Base-by-base conservation (phyloP, 441 rosid genomes). In the Arabidopsis lyrata region DNA sequence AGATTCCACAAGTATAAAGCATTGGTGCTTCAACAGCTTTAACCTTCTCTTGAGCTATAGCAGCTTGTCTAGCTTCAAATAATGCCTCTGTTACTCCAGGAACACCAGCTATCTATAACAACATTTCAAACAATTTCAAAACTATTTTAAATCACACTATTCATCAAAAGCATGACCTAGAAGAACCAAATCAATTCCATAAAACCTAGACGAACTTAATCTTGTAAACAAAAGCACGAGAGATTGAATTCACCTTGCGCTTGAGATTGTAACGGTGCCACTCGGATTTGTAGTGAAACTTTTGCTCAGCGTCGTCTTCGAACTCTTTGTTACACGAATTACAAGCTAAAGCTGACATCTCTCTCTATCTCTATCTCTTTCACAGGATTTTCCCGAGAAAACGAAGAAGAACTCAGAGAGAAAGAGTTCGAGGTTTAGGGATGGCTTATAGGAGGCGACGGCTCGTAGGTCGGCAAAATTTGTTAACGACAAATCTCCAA, bases 221-320 rank as follows among this genome's bases (percentile, higher is more conserved):
- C 18, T n/a, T n/a, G n/a, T n/a, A 11, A 48, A 22, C 20, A 14
- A 32, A 7, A 45, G n/a, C 44, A 15, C 31, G 9, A 2, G 5
- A 39, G 49, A 67, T 31, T 45, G 66, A 36, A 3, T 35, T 45
- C 4, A 95, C 99, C 96, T 92, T 92, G 87, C 97, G 99, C 77
- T 95, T 95, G 81, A 92, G 90, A 81, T 90, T 92, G 88, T 95
- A 95, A 70, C 96, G 95, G 83, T 95, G 98, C 99, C 97, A 95
- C 53, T 95, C 99, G 66, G 97, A 92, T 80, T 85, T 95, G 92
- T 88, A 90, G 78, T 92, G 99, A 64, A 85, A 76, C 80, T 84
- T 92, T 68, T 90, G 98, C 49, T 92, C 93, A 12, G 84, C 80
- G 68, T 90, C 95, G 77, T 87, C 88, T 1, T 66, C 32, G 80